Percentiles rank a stretch among this genome's conserved stretches.
Evolutionary conservation across 352 stramenopile genomes (phyloP).

Genomic region (Globisporangium apiculatum): DNA sequence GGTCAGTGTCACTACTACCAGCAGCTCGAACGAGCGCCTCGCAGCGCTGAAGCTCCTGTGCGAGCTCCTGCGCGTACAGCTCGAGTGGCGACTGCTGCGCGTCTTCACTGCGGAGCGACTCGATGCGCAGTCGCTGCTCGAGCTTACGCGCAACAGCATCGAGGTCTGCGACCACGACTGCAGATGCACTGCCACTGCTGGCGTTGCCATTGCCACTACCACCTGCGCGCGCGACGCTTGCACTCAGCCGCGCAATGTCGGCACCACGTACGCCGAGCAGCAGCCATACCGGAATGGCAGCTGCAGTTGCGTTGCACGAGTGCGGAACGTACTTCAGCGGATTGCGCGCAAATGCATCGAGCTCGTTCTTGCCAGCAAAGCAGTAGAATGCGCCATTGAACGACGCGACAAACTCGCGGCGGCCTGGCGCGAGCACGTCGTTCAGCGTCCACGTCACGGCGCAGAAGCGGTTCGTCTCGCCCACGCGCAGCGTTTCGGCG

Average conservation of each 20-base stretch:
- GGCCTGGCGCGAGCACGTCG: constrained; percentile 32
- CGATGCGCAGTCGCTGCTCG: constrained; percentile 10
- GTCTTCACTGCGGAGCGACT: constrained; percentile 12
- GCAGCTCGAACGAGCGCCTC: background rate
- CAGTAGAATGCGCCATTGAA: constrained; percentile 46
- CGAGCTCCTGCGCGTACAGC: constrained; percentile 20
- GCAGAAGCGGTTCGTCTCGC: constrained; percentile 54
- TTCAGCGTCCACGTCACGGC: constrained; percentile 46
- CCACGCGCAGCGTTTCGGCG: constrained; percentile 11
- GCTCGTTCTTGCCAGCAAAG: constrained; percentile 39
- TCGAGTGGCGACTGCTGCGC: constrained; percentile 6
- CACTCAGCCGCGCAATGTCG: constrained; percentile 3
- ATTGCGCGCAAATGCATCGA: constrained; percentile 40
- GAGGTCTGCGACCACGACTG: constrained; percentile 13
- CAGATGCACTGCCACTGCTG: constrained; percentile 3
- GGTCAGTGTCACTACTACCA: background rate
- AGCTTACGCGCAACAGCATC: constrained; percentile 2
- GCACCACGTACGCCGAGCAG: constrained; percentile 45
- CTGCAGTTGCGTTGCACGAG: constrained; percentile 15
- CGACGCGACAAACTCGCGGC: constrained; percentile 24
- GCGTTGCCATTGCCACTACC: constrained; percentile 1
- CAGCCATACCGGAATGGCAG: constrained; percentile 33
- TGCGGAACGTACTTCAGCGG: constrained; percentile 34
- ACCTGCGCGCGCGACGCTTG: constrained; percentile 7
- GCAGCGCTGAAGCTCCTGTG: constrained; percentile 6